Evolutionary conservation across 495 filamentous ascomycete species (phyloP).

Genomic region (Xylona heveae): DNA sequence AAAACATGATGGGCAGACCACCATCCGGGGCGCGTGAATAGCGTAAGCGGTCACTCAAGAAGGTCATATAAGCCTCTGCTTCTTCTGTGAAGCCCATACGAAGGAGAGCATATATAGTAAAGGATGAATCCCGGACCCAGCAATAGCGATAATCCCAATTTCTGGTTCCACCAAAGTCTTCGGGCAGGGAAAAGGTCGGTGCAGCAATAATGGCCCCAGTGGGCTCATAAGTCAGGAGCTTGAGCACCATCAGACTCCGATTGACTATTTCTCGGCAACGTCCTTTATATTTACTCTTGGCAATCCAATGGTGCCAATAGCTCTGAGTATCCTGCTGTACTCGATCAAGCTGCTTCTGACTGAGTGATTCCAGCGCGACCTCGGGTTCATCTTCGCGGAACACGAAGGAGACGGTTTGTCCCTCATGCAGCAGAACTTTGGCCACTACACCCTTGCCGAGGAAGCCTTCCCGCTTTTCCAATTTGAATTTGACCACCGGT

Average conservation of each 20-base stretch:
- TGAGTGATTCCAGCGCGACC: constrained; percentile 7
- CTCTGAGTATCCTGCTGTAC: constrained; percentile 42
- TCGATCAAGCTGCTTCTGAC: constrained; percentile 21
- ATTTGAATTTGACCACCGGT: constrained; percentile 24
- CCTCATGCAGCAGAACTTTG: constrained; percentile 31
- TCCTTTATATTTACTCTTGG: constrained; percentile 44
- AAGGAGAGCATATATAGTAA: constrained; percentile 55
- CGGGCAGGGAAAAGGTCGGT: constrained; percentile 45
- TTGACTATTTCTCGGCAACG: constrained; percentile 46
- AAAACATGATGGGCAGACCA: constrained; percentile 58
- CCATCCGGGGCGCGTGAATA: constrained; percentile 22
- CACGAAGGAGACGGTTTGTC: constrained; percentile 44
- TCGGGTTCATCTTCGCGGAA: constrained; percentile 32
- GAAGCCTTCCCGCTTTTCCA: constrained; percentile 26
- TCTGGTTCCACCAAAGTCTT: constrained; percentile 47
- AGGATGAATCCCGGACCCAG: constrained; percentile 55
- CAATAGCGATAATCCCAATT: constrained; percentile 64
- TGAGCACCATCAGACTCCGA: constrained; percentile 46
- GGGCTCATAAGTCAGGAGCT: constrained; percentile 46
- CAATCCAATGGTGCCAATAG: constrained; percentile 53
- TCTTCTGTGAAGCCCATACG: constrained; percentile 54
- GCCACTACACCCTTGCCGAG: constrained; percentile 38
- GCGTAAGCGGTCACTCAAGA: constrained; percentile 45
- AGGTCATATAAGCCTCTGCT: constrained; percentile 51
- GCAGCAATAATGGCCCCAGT: constrained; percentile 33